phyloP scores from a whole-genome alignment of 192 early-diverging fungal species.

The Gonapodya prolifera region DNA sequence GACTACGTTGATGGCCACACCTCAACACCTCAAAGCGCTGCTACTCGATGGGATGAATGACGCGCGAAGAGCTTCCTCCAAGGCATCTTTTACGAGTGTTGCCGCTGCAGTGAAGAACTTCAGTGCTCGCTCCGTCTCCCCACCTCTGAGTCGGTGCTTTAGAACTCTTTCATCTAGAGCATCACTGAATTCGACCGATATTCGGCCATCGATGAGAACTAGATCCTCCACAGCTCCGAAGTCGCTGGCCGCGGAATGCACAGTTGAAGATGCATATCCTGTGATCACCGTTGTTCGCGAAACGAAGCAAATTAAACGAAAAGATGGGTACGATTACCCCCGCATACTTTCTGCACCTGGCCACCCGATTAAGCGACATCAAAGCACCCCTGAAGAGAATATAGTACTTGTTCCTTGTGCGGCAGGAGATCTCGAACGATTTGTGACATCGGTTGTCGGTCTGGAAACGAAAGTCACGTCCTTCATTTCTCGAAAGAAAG shows the following conservation, averaged over 20 bases:
- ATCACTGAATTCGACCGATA: not conserved
- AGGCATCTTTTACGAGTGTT: not conserved
- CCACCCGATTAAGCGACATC: not conserved
- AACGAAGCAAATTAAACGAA: not conserved
- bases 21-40: not conserved
- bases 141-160: not conserved
- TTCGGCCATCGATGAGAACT: not conserved
- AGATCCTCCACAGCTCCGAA: not conserved
- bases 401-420: not conserved
- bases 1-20: too few species aligned
- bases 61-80: not conserved
- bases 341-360: not conserved
- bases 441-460: not conserved
- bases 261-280: not conserved
- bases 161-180: not conserved
- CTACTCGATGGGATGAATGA: not conserved
- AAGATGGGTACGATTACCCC: not conserved
- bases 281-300: not conserved
- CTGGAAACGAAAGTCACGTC: not conserved
- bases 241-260: not conserved
- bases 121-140: not conserved
- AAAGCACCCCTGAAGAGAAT: not conserved
- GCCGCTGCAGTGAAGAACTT: not conserved
- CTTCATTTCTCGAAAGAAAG: not conserved
- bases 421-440: not conserved